Base-by-base conservation (phyloP, 805 yeast genomes). In the Metschnikowia henanensis region DNA sequence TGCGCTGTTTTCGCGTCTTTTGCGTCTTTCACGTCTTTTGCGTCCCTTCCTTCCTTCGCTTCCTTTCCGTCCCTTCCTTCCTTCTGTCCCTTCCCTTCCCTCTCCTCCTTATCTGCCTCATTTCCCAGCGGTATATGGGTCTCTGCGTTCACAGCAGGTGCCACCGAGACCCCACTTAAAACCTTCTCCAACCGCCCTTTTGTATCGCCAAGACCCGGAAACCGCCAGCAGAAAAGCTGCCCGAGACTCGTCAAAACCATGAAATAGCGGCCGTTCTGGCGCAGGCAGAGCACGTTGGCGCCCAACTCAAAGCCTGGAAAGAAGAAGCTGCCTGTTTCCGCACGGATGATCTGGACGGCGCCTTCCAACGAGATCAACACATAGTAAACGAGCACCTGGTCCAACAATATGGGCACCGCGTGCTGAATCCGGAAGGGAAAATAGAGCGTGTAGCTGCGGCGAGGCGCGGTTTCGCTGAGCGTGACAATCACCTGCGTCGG, bases 321-420 rank as follows among this genome's bases (percentile, higher is more conserved):
- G 1, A 72, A 48, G 22, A 66, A 65, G 19, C 73, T 56, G 0
- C 87, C 87, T 6, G 72, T 51, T 6, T 62, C 59, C 0, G 76
- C 66, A 1, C 75, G 60, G 6, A 75, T 52, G 0, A 80, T 50
- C 47, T 76, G 72, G 12, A 83, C 52, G 0, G 79, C 61, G 0
- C 90, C 90, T 23, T 74, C 68, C 36, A 81, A 82, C 0, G 87
- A 80, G 0, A 83, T 71, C 18, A 81, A 57, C 9, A 76, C 75
- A 69, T 83, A 76, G 53, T 67, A 80, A 13, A 57, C 52, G 8
- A 70, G 65, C 19, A 54, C 53, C 3, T 62, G 57, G 29, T 60
- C 62, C 20, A 73, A 41, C 5, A 65, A 46, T 5, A 71, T 45
- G 2, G 75, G 75, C 2, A 65, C 44, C n/a, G 72, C 75, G 37